These are phyloP conservation scores for Fusarium denticulatum DNA, from an alignment of 2,329 filamentous ascomycete genomes.

Conservation along the genomic window DNA sequence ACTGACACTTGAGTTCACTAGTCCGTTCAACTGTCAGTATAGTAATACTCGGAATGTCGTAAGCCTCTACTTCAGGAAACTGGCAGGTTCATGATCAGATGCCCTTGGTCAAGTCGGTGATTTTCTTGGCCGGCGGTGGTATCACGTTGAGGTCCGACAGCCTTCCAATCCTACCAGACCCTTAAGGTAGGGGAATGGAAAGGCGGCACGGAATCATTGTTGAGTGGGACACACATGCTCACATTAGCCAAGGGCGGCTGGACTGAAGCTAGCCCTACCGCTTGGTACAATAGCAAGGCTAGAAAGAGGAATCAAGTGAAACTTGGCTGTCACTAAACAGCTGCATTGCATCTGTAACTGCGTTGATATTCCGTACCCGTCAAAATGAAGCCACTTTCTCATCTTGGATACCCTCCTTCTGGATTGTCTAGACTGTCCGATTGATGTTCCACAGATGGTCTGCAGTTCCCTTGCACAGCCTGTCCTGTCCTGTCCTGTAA, in stretches of 20 bases:
- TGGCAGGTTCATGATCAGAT: constrained; percentile 2
- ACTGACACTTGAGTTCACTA: background rate
- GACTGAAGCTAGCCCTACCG: constrained; percentile 18
- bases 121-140: constrained; percentile 17
- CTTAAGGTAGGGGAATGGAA: constrained; percentile 18
- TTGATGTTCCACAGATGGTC: constrained; percentile 33
- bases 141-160: constrained; percentile 29
- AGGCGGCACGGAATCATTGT: constrained; percentile 28
- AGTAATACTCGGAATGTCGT: constrained; percentile 25
- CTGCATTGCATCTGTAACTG: constrained; percentile 9
- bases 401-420: constrained; percentile 4
- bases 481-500: background rate
- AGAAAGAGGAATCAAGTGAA: constrained; percentile 19
- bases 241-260: constrained; percentile 6
- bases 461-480: constrained; percentile 14
- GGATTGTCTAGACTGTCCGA: background rate
- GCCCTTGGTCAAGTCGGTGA: background rate
- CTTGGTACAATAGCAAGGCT: constrained; percentile 6
- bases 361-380: constrained; percentile 8
- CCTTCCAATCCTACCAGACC: constrained; percentile 12
- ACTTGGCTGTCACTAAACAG: background rate
- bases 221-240: constrained; percentile 28
- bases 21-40: background rate
- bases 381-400: constrained; percentile 28
- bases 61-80: constrained; percentile 30